Evolutionary conservation across 495 filamentous ascomycete species (phyloP).

Genomic region (Neurospora terricola): DNA sequence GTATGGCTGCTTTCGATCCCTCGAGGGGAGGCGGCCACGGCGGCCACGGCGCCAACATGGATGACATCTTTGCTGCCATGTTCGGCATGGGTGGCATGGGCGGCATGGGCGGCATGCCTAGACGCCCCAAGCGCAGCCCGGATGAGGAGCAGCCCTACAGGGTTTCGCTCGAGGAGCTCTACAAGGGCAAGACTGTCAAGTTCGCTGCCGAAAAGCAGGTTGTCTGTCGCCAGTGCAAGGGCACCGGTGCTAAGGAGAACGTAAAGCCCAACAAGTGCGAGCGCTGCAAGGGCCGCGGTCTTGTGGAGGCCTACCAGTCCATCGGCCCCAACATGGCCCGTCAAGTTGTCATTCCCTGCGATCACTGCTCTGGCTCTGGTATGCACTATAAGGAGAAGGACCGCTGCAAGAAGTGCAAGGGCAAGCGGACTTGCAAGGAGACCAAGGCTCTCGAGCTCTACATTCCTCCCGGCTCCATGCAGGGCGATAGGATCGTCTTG

Average conservation of each 20-base stretch:
- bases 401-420: conserved; percentile 97
- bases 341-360: conserved; percentile 61
- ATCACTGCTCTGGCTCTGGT: conserved; percentile 70
- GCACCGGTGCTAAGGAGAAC: conserved; percentile 83
- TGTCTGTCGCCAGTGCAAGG: conserved; percentile 78
- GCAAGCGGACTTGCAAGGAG: conserved; percentile 65
- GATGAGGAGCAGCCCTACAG: conserved; percentile 87
- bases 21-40: conserved; percentile 50
- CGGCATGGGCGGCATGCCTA: conserved; percentile 43
- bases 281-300: conserved; percentile 68
- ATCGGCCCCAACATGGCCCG: conserved; percentile 77
- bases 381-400: conserved; percentile 87
- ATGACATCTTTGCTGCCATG: conserved; percentile 90
- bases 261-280: conserved; percentile 78
- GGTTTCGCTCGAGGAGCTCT: conserved; percentile 84
- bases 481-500: conserved; percentile 82
- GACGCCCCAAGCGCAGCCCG: conserved; percentile 57
- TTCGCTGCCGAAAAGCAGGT: conserved; percentile 90
- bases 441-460: conserved; percentile 94
- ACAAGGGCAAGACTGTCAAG: conserved; percentile 96
- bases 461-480: conserved; percentile 79
- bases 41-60: conserved; percentile 66
- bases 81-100: conserved; percentile 61
- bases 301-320: conserved; percentile 58
- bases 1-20: conserved; percentile 86